Base-by-base conservation (phyloP, 2,329 filamentous ascomycete species). In the Geosmithia flava region DNA sequence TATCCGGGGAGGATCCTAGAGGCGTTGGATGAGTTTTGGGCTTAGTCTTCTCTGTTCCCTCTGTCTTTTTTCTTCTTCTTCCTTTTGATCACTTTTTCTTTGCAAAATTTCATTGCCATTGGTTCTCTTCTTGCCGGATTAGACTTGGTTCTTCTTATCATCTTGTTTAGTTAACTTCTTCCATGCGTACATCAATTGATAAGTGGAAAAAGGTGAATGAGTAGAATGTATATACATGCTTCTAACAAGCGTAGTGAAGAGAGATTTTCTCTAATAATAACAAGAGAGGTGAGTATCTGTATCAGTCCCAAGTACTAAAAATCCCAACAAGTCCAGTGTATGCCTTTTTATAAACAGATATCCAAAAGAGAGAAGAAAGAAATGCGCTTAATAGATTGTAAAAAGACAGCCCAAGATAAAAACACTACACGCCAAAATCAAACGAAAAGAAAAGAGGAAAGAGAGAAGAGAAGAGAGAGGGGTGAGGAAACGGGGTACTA, bases 1-100 rank as follows among this genome's bases (percentile, higher is more conserved):
- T 68, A 74, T 50, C 58, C 66, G 0, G 55, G 60, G 7, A 58
- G 64, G 37, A 70, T 75, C 11, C 54, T 78, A 50, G 56, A 60
- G 42, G 66, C 66, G 48, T 62, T 81, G 10, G 69, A 72, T 48
- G 59, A 62, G 29, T 69, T 75, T 49, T 80, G 74, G 74, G 56
- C 3, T 51, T 3, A 37, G 33, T 7, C n/a, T n/a, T n/a, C n/a
- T n/a, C n/a, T 37, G 10, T 37, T 16, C 13, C 33, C 33, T 16
- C 33, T 37, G 5, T 51, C 27, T 49, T 41, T 19, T 42, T n/a
- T 1, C 39, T 33, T 33, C 30, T 7, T 33, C 27, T 45, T 47
- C 37, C 2, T 45, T 13, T 47, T 40, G 19, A 37, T n/a, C 6
- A 13, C 33, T 13, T 16, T 27, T 27, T 27, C 23, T 27, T 27